Evolutionary conservation across 495 filamentous ascomycete genomes (phyloP).

Genomic region (Amorphotheca resinae): DNA sequence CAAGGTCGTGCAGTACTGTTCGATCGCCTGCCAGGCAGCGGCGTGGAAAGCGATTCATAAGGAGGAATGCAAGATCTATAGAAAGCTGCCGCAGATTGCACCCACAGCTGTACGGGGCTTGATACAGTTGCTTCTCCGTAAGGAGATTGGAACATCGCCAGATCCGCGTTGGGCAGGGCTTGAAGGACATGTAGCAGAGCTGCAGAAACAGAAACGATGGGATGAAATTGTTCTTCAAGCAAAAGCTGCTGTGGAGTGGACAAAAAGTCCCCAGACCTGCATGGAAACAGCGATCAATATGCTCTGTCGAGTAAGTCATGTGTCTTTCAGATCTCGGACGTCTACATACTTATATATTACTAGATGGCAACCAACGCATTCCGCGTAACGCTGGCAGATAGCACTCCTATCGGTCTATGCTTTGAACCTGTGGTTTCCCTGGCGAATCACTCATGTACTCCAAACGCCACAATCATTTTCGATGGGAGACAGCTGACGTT

Average conservation of each 20-base stretch:
- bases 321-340: constrained; percentile 21
- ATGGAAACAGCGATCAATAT: constrained; percentile 26
- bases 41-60: constrained; percentile 44
- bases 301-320: constrained; percentile 29
- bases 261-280: constrained; percentile 18
- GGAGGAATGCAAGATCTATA: constrained; percentile 34
- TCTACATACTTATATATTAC: neutral
- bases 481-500: constrained; percentile 30
- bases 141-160: neutral
- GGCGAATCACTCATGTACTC: constrained; percentile 41
- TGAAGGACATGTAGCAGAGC: constrained; percentile 9
- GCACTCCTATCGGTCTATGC: constrained; percentile 15
- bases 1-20: constrained; percentile 39
- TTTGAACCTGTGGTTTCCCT: constrained; percentile 34
- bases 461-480: constrained; percentile 37
- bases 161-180: constrained; percentile 6
- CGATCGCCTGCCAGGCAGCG: constrained; percentile 36
- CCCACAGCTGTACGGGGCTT: constrained; percentile 36
- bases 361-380: constrained; percentile 20
- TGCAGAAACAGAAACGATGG: constrained; percentile 19
- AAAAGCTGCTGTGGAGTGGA: constrained; percentile 28
- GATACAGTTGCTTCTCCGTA: constrained; percentile 28
- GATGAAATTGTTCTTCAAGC: constrained; percentile 35
- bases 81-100: constrained; percentile 15
- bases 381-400: constrained; percentile 10